Conservation (phyloP, 2,329 filamentous ascomycete species). For the Aspergillus sp. region DNA sequence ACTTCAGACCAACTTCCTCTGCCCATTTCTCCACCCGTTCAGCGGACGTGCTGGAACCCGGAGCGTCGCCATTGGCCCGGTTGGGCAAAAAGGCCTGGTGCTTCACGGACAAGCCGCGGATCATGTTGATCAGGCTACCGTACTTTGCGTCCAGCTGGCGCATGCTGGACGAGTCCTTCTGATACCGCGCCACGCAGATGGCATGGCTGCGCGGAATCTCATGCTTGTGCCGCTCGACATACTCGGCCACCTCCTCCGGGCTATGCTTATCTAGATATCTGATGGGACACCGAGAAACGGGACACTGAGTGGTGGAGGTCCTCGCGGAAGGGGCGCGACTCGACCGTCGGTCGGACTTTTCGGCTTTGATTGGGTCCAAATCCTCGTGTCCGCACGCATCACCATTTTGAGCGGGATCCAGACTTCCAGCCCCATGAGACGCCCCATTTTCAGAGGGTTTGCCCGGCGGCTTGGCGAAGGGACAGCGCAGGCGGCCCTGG, state of each 20-base stretch:
- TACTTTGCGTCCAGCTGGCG: slow-evolving; percentile 92
- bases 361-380: slow-evolving; percentile 57
- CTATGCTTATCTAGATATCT: slow-evolving; percentile 89
- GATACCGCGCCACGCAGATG: slow-evolving; percentile 85
- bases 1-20: slow-evolving; percentile 65
- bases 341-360: slow-evolving; percentile 46
- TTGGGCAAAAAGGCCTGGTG: slow-evolving; percentile 83
- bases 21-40: slow-evolving; percentile 85
- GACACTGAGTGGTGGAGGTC: slow-evolving; percentile 64
- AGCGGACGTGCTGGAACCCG: slow-evolving; percentile 51
- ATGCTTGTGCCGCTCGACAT: slow-evolving; percentile 94
- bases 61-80: slow-evolving; percentile 27
- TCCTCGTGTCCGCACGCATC: slow-evolving; percentile 52
- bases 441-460: slow-evolving; percentile 37
- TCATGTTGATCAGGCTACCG: slow-evolving; percentile 89
- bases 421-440: slow-evolving; percentile 39
- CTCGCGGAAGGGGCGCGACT: slow-evolving; percentile 37
- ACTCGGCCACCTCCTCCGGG: slow-evolving; percentile 87
- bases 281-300: slow-evolving; percentile 75
- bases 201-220: slow-evolving; percentile 91
- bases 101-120: slow-evolving; percentile 81
- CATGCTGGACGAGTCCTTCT: slow-evolving; percentile 81
- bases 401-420: slow-evolving; percentile 41
- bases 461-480: slow-evolving; percentile 62
- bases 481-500: slow-evolving; percentile 76